Percentiles rank a stretch among this genome's conserved stretches.
These are phyloP conservation scores for Fomitopsis serialis DNA, from an alignment of 768 basidiomycete species.

Conservation along the genomic window DNA sequence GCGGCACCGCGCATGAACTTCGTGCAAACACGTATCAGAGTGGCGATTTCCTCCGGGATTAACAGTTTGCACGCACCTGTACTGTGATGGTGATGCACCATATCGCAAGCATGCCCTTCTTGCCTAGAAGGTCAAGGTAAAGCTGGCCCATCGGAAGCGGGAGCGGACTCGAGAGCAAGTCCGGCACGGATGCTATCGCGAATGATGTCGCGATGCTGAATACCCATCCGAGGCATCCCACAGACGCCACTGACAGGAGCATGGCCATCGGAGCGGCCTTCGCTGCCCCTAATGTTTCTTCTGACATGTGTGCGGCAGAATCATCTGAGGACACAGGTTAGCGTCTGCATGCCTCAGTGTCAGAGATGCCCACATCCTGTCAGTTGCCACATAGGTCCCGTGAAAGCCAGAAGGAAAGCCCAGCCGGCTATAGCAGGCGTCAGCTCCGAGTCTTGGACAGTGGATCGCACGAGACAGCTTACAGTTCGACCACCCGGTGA, in stretches of 20 bases:
- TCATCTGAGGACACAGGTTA: slow-evolving; percentile 51
- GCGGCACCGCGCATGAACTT: slow-evolving; percentile 72
- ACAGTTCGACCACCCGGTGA: slow-evolving; percentile 63
- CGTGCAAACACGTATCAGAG: neutral
- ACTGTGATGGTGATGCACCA: slow-evolving; percentile 70
- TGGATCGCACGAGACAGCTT: slow-evolving; percentile 15
- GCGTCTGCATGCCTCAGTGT: neutral
- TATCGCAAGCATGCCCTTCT: slow-evolving; percentile 63
- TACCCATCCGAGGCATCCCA: slow-evolving; percentile 58
- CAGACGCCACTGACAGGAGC: slow-evolving; percentile 52
- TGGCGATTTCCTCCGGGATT: no score
- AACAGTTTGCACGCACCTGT: slow-evolving; percentile 34
- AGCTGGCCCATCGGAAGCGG: slow-evolving; percentile 70
- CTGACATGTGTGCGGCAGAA: slow-evolving; percentile 73
- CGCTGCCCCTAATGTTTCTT: slow-evolving; percentile 61
- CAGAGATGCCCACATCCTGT: slow-evolving; percentile 65
- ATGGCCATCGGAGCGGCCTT: slow-evolving; percentile 66
- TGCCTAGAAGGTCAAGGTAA: slow-evolving; percentile 58
- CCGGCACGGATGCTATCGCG: slow-evolving; percentile 49
- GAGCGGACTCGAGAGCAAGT: slow-evolving; percentile 41
- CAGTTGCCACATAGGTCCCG: slow-evolving; percentile 73
- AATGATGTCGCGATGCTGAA: slow-evolving; percentile 58
- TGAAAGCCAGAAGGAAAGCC: slow-evolving; percentile 69
- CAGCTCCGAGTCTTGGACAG: neutral
- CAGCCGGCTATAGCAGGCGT: slow-evolving; percentile 45